These are phyloP conservation scores for Macroventuria anomochaeta DNA, from an alignment of 2,329 filamentous ascomycete genomes.

Conservation along the genomic window DNA sequence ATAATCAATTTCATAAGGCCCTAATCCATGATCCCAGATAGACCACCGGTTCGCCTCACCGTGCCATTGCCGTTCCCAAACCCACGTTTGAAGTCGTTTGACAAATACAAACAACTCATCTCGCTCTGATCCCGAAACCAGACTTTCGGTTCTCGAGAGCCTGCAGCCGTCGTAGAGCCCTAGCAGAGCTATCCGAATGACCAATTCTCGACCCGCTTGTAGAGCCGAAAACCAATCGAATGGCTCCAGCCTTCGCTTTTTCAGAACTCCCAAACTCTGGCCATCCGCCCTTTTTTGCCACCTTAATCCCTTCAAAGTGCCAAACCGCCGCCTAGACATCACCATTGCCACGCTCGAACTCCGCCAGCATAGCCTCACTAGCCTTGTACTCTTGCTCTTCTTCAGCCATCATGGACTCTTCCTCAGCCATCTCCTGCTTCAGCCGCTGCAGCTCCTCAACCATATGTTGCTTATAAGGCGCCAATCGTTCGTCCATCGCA, in stretches of 20 bases:
- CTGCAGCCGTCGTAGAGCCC: not conserved
- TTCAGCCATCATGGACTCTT: slow-evolving; percentile 22
- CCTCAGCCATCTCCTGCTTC: slow-evolving; percentile 24
- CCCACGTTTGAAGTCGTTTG: not conserved
- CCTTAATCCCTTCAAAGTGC: not conserved
- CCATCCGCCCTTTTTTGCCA: not conserved
- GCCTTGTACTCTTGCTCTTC: slow-evolving; percentile 23
- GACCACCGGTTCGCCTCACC: not conserved
- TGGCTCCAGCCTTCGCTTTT: slow-evolving; percentile 5
- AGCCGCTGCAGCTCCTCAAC: slow-evolving; percentile 31
- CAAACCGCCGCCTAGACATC: not conserved
- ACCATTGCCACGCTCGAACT: slow-evolving; percentile 23
- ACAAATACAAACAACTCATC: not conserved
- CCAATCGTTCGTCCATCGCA: slow-evolving; percentile 23
- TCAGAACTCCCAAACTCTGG: not conserved
- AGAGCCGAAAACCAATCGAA: not conserved
- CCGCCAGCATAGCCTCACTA: slow-evolving; percentile 25
- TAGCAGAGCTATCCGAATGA: not conserved
- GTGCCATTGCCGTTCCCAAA: not conserved
- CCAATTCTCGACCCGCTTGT: too few relatives aligned
- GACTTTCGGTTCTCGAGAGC: too few relatives aligned
- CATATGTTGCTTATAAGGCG: slow-evolving; percentile 26
- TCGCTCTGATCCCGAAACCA: too few relatives aligned
- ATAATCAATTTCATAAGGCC: too few relatives aligned
- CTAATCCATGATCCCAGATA: not conserved